phyloP scores from a whole-genome alignment of 2,329 filamentous ascomycete species.

The Arthrinium phaeospermum region DNA sequence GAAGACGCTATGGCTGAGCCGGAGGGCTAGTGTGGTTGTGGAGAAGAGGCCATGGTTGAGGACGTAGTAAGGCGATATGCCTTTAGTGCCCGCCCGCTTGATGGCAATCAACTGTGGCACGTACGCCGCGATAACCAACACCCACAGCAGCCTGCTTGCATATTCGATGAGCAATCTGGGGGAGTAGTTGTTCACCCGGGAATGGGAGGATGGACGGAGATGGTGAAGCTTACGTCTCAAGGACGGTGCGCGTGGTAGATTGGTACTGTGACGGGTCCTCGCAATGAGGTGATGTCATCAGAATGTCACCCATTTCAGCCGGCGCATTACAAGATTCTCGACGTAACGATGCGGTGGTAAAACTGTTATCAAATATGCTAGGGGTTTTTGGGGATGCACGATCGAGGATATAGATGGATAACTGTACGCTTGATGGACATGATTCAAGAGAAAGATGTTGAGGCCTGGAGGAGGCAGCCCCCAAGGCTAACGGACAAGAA shows the following conservation, averaged over 20 bases:
- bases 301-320: conserved; percentile 1
- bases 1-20: conserved; percentile 24
- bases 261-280: conserved; percentile 23
- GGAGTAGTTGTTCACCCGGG: neutral
- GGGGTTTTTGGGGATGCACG: neutral
- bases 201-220: neutral
- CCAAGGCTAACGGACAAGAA: neutral
- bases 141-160: conserved; percentile 21
- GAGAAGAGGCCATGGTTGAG: conserved; percentile 26
- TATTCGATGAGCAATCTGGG: neutral
- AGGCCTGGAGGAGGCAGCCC: neutral
- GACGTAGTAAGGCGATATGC: conserved; percentile 26
- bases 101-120: conserved; percentile 22
- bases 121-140: conserved; percentile 23
- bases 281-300: conserved; percentile 16
- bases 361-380: neutral
- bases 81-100: conserved; percentile 21
- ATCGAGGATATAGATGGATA: neutral
- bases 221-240: conserved; percentile 22
- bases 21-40: conserved; percentile 25
- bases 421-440: neutral
- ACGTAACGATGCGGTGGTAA: neutral
- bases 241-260: conserved; percentile 21
- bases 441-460: conserved; percentile 16
- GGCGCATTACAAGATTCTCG: neutral